A percentile compares a stretch with the other conserved stretches of the same genome.
Evolutionary conservation across 805 yeast genomes (phyloP).

Genomic region (Yarrowia hollandica): DNA sequence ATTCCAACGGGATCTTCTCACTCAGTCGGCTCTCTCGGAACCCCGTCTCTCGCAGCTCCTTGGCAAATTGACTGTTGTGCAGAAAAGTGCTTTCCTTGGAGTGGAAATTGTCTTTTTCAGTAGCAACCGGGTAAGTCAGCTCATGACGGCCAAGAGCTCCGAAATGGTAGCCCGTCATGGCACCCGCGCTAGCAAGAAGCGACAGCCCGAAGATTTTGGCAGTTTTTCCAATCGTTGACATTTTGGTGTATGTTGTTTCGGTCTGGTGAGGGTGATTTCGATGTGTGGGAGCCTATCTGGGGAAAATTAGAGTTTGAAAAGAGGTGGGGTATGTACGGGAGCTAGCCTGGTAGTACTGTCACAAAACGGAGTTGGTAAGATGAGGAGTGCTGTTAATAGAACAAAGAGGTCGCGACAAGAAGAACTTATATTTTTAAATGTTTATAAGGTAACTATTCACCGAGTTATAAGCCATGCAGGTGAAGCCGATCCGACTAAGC

Average conservation of each 20-base stretch:
- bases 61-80: slow-evolving; percentile 34
- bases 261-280: background rate
- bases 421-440: too few species aligned
- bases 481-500: too few species aligned
- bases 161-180: slow-evolving; percentile 14
- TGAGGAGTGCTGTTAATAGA: too few species aligned
- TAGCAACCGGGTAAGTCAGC: slow-evolving; percentile 6
- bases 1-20: slow-evolving; percentile 36
- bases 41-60: slow-evolving; percentile 34
- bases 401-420: too few species aligned
- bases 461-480: too few species aligned
- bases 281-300: background rate
- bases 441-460: too few species aligned
- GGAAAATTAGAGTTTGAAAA: background rate
- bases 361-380: too few species aligned
- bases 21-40: slow-evolving; percentile 38
- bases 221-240: background rate
- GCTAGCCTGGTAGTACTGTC: too few species aligned
- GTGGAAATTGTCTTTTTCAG: slow-evolving; percentile 11
- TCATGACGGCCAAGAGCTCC: slow-evolving; percentile 21
- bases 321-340: slow-evolving; percentile 7
- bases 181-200: background rate
- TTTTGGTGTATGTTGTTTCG: background rate
- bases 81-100: slow-evolving; percentile 31
- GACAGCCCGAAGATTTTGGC: slow-evolving; percentile 13